Percentiles rank a stretch among this genome's conserved stretches.
These are phyloP conservation scores for Borealophlyctis nickersoniae DNA, from an alignment of 192 early-diverging fungal species.

Conservation along the genomic window DNA sequence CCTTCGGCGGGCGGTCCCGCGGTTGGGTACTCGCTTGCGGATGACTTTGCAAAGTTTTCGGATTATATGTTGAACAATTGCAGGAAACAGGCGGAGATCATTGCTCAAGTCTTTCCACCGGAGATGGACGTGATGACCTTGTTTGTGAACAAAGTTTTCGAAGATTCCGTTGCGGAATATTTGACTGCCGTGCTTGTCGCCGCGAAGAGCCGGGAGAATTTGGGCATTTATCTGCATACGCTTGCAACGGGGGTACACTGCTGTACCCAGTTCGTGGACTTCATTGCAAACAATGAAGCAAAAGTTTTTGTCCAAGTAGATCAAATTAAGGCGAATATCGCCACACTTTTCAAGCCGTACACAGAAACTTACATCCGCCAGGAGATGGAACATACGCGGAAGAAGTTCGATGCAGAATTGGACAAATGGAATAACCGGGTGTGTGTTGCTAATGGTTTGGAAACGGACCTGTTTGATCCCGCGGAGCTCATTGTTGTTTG, in stretches of 20 bases:
- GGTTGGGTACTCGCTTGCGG: constrained; percentile 47
- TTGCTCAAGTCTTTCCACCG: constrained; percentile 65
- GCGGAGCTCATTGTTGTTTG: not conserved
- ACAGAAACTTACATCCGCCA: constrained; percentile 64
- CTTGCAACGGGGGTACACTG: constrained; percentile 58
- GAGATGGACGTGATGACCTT: constrained; percentile 66
- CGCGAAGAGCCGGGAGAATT: constrained; percentile 57
- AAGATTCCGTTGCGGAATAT: constrained; percentile 79
- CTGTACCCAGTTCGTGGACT: constrained; percentile 60
- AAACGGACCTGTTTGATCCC: no score
- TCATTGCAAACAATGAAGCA: constrained; percentile 32
- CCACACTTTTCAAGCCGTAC: constrained; percentile 61
- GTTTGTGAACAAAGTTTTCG: constrained; percentile 76
- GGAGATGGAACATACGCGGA: constrained; percentile 62
- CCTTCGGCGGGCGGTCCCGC: constrained; percentile 27
- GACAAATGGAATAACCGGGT: constrained; percentile 70
- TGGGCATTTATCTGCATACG: constrained; percentile 65
- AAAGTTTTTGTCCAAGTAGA: constrained; percentile 49
- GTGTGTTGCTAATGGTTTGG: constrained; percentile 12
- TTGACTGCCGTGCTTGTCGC: constrained; percentile 57
- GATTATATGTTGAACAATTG: constrained; percentile 59
- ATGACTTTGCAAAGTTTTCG: constrained; percentile 67
- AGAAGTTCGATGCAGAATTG: constrained; percentile 56
- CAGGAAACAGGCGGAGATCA: constrained; percentile 60
- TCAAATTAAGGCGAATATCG: constrained; percentile 49